A percentile compares a stretch with the other conserved stretches of the same genome.
phyloP scores from a whole-genome alignment of 345 rosid species.

The Hypericum androsaemum region DNA sequence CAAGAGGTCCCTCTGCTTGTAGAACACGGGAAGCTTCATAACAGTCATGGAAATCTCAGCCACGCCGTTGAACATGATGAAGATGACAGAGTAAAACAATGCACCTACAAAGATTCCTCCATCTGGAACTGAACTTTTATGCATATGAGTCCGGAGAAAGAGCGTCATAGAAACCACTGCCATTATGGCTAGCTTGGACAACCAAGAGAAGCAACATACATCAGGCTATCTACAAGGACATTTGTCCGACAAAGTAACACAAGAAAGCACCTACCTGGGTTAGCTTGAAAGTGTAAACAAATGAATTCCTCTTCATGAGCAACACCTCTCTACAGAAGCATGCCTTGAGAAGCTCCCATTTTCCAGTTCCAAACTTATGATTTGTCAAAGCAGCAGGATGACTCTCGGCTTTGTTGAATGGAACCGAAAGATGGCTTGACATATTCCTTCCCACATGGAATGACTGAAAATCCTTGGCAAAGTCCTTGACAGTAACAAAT shows the following conservation, averaged over 20 bases:
- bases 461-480: background rate
- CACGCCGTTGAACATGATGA: slow-evolving; percentile 1
- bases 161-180: background rate
- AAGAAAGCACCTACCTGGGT: background rate
- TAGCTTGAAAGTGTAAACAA: background rate
- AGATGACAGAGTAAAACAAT: background rate
- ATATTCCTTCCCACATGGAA: slow-evolving; percentile 2
- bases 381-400: slow-evolving; percentile 1
- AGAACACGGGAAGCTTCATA: slow-evolving; percentile 1
- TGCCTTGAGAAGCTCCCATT: slow-evolving; percentile 1
- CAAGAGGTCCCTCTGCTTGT: slow-evolving; percentile 2
- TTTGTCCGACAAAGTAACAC: background rate
- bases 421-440: background rate
- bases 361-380: background rate
- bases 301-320: slow-evolving; percentile 3
- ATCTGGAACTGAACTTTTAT: background rate
- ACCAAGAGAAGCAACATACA: background rate
- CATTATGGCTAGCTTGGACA: background rate
- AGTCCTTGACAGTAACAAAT: background rate
- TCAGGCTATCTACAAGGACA: no score
- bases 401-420: background rate
- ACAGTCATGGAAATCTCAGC: background rate
- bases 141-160: background rate
- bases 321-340: background rate
- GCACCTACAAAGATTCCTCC: background rate